Percentiles rank a stretch among this genome's conserved stretches.
Evolutionary conservation across 2,329 filamentous ascomycete genomes (phyloP).

Genomic region (Penicillium hordei): DNA sequence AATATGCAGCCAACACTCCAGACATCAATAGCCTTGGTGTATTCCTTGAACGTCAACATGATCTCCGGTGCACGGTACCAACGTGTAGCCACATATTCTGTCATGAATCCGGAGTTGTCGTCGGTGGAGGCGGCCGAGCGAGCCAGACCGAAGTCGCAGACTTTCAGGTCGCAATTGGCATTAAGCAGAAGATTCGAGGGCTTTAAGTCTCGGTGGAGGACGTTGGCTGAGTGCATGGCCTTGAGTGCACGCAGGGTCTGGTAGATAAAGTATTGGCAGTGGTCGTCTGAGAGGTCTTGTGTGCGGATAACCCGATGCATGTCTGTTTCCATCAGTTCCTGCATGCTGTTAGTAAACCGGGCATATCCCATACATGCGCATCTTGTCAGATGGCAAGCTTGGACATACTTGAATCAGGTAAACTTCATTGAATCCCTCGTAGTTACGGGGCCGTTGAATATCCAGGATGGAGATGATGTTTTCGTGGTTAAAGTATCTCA

Average conservation of each 20-base stretch:
- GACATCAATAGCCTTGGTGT: constrained; percentile 98
- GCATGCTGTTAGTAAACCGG: not conserved
- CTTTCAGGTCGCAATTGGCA: constrained; percentile 98
- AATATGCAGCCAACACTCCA: constrained; percentile 99
- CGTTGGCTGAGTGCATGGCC: constrained; percentile 99
- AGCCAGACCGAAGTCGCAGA: constrained; percentile 96
- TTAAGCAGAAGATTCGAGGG: constrained; percentile 96
- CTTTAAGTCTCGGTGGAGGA: constrained; percentile 95
- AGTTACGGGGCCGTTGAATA: constrained; percentile 96
- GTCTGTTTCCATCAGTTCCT: constrained; percentile 99
- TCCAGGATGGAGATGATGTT: constrained; percentile 99
- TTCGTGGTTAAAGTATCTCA: constrained; percentile 99
- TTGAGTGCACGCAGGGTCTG: constrained; percentile 96
- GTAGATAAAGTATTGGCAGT: constrained; percentile 99
- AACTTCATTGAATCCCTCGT: constrained; percentile 94
- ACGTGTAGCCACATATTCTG: constrained; percentile 97
- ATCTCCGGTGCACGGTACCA: constrained; percentile 99
- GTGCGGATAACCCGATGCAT: constrained; percentile 99
- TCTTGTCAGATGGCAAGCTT: not conserved
- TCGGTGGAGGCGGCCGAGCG: constrained; percentile 95
- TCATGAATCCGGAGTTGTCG: constrained; percentile 99
- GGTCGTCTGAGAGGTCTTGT: constrained; percentile 96
- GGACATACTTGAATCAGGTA: constrained; percentile 88
- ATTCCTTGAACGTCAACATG: constrained; percentile 99
- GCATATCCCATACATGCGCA: not conserved